These are phyloP conservation scores for Talaromyces sp. DNA, from an alignment of 2,329 filamentous ascomycete genomes.

Conservation along the genomic window DNA sequence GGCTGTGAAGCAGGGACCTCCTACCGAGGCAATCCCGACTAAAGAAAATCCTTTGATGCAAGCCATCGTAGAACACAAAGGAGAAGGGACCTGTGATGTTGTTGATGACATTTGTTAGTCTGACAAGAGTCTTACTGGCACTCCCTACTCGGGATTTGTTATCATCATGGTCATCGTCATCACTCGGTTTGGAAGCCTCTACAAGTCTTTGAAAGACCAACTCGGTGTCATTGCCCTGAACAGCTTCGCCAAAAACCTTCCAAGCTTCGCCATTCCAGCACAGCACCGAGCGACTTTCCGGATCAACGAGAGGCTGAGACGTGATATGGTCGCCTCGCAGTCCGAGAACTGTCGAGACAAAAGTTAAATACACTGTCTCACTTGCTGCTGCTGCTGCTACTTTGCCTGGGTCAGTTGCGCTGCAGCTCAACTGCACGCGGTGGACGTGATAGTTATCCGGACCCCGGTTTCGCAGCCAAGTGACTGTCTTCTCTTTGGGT, in stretches of 20 bases:
- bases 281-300: conserved; percentile 58
- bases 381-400: neutral
- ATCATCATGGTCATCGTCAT: conserved; percentile 16
- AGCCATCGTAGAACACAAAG: conserved; percentile 74
- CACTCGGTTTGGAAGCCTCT: conserved; percentile 28
- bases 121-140: conserved; percentile 18
- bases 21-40: conserved; percentile 84
- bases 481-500: conserved; percentile 29
- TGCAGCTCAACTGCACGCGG: conserved; percentile 18
- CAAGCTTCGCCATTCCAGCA: conserved; percentile 99
- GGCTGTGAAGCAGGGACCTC: conserved; percentile 65
- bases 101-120: conserved; percentile 47
- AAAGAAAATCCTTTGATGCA: conserved; percentile 64
- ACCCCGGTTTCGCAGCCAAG: conserved; percentile 37
- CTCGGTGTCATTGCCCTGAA: conserved; percentile 74
- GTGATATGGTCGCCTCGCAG: conserved; percentile 72
- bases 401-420: neutral
- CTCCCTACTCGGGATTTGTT: conserved; percentile 1
- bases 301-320: conserved; percentile 66
- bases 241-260: conserved; percentile 57
- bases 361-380: conserved; percentile 49
- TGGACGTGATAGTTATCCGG: conserved; percentile 40
- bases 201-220: conserved; percentile 60
- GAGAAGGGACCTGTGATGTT: conserved; percentile 78
- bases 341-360: conserved; percentile 83